Percentiles rank a stretch among this genome's conserved stretches.
Conservation (phyloP, 352 stramenopile species). For the Globisporangium uncinulatum region DNA sequence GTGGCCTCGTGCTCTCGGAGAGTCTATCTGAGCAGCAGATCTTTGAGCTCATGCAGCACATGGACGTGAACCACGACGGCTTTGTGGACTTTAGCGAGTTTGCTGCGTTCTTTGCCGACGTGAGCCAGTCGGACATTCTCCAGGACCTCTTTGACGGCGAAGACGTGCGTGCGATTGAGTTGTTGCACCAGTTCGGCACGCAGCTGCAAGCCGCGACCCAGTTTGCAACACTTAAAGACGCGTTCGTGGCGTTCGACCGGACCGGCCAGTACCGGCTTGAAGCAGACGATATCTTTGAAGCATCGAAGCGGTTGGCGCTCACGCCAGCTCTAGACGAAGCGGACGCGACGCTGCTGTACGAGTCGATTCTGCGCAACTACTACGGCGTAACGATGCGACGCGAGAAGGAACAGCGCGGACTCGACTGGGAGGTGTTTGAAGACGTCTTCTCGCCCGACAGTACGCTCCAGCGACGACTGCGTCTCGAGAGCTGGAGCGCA, state of each 20-base stretch:
- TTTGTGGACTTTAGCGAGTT: slow-evolving; percentile 90
- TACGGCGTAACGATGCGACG: slow-evolving; percentile 45
- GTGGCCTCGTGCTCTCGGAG: slow-evolving; percentile 41
- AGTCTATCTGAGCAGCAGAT: slow-evolving; percentile 87
- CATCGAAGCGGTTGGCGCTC: slow-evolving; percentile 42
- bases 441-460: slow-evolving; percentile 73
- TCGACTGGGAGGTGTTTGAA: slow-evolving; percentile 73
- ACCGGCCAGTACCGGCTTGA: slow-evolving; percentile 29
- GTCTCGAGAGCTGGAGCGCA: slow-evolving; percentile 50
- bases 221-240: slow-evolving; percentile 45
- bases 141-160: slow-evolving; percentile 75
- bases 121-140: slow-evolving; percentile 62
- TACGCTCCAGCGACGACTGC: slow-evolving; percentile 52
- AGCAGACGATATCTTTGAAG: slow-evolving; percentile 44
- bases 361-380: slow-evolving; percentile 60
- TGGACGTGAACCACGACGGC: slow-evolving; percentile 88
- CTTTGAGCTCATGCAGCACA: slow-evolving; percentile 91
- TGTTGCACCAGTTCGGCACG: slow-evolving; percentile 62
- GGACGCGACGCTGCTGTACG: slow-evolving; percentile 47
- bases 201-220: slow-evolving; percentile 32
- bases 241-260: slow-evolving; percentile 53
- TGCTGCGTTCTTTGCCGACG: slow-evolving; percentile 79
- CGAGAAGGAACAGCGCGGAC: slow-evolving; percentile 32
- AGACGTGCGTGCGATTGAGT: slow-evolving; percentile 62
- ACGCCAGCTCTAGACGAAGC: slow-evolving; percentile 38